phyloP scores from a whole-genome alignment of 1,139 yeast species.

The Hansenula lynferdii region DNA sequence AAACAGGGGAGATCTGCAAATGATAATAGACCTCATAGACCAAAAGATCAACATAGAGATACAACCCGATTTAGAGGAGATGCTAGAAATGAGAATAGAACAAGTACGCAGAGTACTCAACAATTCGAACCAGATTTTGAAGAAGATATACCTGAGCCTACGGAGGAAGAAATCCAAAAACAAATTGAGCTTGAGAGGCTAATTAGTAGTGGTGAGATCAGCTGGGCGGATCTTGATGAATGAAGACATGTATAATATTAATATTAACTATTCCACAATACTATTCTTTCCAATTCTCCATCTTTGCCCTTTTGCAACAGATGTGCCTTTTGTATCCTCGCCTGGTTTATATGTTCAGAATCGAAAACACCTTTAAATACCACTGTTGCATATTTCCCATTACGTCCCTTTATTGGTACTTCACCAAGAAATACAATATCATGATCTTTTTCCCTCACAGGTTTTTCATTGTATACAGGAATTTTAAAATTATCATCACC shows the following conservation, averaged over 20 bases:
- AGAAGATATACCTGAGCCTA: neutral
- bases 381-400: slow-evolving; percentile 12
- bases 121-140: neutral
- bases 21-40: neutral
- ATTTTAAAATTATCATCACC: slow-evolving; percentile 16
- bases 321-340: slow-evolving; percentile 14
- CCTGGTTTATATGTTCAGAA: slow-evolving; percentile 21
- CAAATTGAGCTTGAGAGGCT: slow-evolving; percentile 8
- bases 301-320: slow-evolving; percentile 8
- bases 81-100: neutral
- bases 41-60: neutral
- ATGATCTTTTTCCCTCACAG: slow-evolving; percentile 9
- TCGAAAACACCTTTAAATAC: slow-evolving; percentile 20
- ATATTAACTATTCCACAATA: slow-evolving; percentile 12
- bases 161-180: neutral
- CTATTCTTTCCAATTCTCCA: slow-evolving; percentile 13
- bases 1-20: slow-evolving; percentile 1
- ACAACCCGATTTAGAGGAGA: too few species aligned
- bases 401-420: slow-evolving; percentile 13
- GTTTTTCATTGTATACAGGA: slow-evolving; percentile 14
- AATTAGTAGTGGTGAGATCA: slow-evolving; percentile 6
- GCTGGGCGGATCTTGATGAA: slow-evolving; percentile 21
- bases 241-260: neutral
- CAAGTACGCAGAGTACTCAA: neutral
- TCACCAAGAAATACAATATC: slow-evolving; percentile 20